A percentile compares a stretch with the other conserved stretches of the same genome.
phyloP scores from a whole-genome alignment of 805 yeast species.

The Phaffomyces antillensis region DNA sequence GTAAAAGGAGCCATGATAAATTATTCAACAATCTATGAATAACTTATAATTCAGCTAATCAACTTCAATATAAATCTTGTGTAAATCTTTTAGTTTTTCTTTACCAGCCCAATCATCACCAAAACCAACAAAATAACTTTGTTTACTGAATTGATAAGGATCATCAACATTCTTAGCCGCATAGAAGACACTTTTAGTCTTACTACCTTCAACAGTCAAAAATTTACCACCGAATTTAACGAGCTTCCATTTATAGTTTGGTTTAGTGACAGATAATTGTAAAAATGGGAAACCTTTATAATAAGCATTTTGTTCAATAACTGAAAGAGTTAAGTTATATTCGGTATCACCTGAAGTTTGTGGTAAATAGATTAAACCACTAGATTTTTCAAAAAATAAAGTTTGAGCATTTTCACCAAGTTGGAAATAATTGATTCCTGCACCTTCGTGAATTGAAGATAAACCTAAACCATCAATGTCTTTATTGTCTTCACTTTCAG shows the following conservation, averaged over 20 bases:
- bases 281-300: slow-evolving; percentile 11
- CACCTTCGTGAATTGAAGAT: slow-evolving; percentile 17
- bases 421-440: slow-evolving; percentile 16
- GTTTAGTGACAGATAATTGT: slow-evolving; percentile 8
- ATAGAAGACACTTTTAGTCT: slow-evolving; percentile 23
- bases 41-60: too few species aligned
- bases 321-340: slow-evolving; percentile 5
- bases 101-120: neutral
- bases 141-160: slow-evolving; percentile 34
- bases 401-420: slow-evolving; percentile 10
- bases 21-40: too few species aligned
- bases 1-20: too few species aligned
- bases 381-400: slow-evolving; percentile 1
- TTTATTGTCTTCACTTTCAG: neutral
- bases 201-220: slow-evolving; percentile 23
- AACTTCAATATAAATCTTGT: too few species aligned
- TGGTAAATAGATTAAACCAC: slow-evolving; percentile 6
- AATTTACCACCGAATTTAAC: slow-evolving; percentile 16
- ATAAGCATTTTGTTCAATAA: neutral
- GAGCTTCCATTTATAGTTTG: slow-evolving; percentile 9
- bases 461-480: slow-evolving; percentile 2
- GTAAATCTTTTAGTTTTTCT: too few species aligned
- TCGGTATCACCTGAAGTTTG: neutral
- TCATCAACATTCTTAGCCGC: slow-evolving; percentile 39
- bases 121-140: slow-evolving; percentile 21